phyloP scores from a whole-genome alignment of 805 yeast genomes.

The Candida boidinii region DNA sequence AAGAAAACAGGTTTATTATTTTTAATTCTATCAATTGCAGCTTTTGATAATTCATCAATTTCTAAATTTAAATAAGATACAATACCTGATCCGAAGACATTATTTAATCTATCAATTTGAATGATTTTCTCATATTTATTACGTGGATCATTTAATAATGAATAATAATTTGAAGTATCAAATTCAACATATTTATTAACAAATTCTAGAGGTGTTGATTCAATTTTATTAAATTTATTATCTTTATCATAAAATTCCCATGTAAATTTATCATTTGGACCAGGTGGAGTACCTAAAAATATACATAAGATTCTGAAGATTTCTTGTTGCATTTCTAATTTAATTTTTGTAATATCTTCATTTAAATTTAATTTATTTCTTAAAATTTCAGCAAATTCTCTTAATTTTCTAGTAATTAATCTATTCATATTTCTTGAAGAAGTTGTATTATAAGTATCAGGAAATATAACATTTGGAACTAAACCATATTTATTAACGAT shows the following conservation, averaged over 20 bases:
- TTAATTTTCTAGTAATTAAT: conserved; percentile 56
- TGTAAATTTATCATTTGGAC: conserved; percentile 52
- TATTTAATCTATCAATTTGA: conserved; percentile 68
- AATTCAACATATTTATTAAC: conserved; percentile 45
- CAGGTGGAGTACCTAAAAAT: conserved; percentile 74
- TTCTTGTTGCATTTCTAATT: conserved; percentile 41
- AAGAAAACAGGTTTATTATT: conserved; percentile 76
- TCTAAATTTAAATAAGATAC: conserved; percentile 67
- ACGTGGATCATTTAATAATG: conserved; percentile 78
- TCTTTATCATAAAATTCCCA: conserved; percentile 78
- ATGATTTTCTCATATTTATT: conserved; percentile 55
- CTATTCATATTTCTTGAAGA: conserved; percentile 45
- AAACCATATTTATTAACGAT: conserved; percentile 73
- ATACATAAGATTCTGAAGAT: conserved; percentile 59
- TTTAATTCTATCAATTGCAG: conserved; percentile 62
- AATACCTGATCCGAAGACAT: conserved; percentile 60
- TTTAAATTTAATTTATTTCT: conserved; percentile 37
- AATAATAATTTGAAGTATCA: conserved; percentile 45
- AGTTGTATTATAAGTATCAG: conserved; percentile 56
- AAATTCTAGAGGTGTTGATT: conserved; percentile 59
- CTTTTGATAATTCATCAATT: conserved; percentile 44
- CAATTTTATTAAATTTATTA: conserved; percentile 35
- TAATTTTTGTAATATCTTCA: conserved; percentile 27
- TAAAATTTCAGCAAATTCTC: conserved; percentile 70
- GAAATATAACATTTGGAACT: conserved; percentile 66